A percentile compares a stretch with the other conserved stretches of the same genome.
Conservation (phyloP, 257 asterid genomes). For the Voacanga thouarsii region DNA sequence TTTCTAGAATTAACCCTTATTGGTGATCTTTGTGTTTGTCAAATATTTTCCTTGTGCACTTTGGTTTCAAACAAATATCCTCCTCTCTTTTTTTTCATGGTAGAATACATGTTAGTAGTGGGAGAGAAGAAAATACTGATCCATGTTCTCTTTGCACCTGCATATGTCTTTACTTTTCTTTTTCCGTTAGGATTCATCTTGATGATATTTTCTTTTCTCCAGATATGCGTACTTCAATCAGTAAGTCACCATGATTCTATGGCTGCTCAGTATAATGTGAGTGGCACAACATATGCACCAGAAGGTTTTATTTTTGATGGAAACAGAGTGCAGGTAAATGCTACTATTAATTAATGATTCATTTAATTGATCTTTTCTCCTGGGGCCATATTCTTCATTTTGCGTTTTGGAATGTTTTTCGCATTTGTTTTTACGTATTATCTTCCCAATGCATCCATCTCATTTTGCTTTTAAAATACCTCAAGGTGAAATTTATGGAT, state of each 20-base stretch:
- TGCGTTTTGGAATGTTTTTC: background rate
- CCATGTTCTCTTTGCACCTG: background rate
- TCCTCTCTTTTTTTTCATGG: background rate
- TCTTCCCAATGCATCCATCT: background rate
- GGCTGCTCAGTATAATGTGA: conserved; percentile 68
- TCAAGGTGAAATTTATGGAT: background rate
- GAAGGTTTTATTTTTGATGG: conserved; percentile 80
- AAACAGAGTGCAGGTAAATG: conserved; percentile 58
- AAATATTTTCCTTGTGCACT: background rate
- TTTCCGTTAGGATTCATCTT: background rate
- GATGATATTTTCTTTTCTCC: conserved; percentile 17
- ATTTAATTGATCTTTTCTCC: background rate
- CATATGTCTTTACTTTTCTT: background rate
- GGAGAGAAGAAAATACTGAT: background rate
- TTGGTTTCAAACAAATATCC: background rate
- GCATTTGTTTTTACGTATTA: background rate
- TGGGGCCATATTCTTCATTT: background rate
- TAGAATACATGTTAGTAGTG: background rate
- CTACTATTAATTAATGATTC: conserved; percentile 9
- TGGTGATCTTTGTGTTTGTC: background rate
- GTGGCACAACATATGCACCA: conserved; percentile 97
- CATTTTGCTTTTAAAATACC: background rate
- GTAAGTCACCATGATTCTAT: conserved; percentile 51
- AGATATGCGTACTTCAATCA: conserved; percentile 89
- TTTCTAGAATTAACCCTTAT: background rate